Conservation (phyloP, 768 basidiomycete genomes). For the Termitomyces sp. region DNA sequence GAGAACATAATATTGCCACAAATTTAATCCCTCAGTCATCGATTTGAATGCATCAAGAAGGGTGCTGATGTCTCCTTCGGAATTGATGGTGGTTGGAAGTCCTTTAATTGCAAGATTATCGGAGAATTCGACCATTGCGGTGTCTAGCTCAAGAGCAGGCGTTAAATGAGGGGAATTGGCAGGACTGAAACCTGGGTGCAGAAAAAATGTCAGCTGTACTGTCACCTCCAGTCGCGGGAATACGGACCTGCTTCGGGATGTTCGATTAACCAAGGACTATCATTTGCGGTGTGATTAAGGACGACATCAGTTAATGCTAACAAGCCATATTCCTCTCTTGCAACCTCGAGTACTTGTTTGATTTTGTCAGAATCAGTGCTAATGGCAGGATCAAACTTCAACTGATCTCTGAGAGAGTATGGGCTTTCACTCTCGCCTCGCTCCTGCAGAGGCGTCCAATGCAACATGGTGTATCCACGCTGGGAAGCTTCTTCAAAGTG, state of each 20-base stretch:
- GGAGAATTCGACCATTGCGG: constrained; percentile 80
- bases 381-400: constrained; percentile 72
- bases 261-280: constrained; percentile 84
- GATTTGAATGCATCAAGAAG: constrained; percentile 60
- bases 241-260: constrained; percentile 91
- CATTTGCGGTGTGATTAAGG: constrained; percentile 94
- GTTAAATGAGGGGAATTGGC: constrained; percentile 87
- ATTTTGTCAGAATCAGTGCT: constrained; percentile 54
- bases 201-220: neutral
- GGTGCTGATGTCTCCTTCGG: constrained; percentile 58
- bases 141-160: constrained; percentile 90
- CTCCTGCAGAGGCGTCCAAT: constrained; percentile 93
- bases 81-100: constrained; percentile 66
- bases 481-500: constrained; percentile 81
- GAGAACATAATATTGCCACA: constrained; percentile 96
- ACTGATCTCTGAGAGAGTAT: constrained; percentile 89
- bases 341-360: constrained; percentile 57
- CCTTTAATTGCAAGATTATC: constrained; percentile 53
- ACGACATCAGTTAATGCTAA: constrained; percentile 93
- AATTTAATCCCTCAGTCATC: constrained; percentile 54
- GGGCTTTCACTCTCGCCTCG: constrained; percentile 87
- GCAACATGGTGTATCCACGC: constrained; percentile 96
- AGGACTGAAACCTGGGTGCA: constrained; percentile 72
- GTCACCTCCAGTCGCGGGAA: neutral
- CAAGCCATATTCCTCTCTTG: constrained; percentile 82